Evolutionary conservation across 495 filamentous ascomycete genomes (phyloP).

Genomic region (Geopyxis carbonaria): DNA sequence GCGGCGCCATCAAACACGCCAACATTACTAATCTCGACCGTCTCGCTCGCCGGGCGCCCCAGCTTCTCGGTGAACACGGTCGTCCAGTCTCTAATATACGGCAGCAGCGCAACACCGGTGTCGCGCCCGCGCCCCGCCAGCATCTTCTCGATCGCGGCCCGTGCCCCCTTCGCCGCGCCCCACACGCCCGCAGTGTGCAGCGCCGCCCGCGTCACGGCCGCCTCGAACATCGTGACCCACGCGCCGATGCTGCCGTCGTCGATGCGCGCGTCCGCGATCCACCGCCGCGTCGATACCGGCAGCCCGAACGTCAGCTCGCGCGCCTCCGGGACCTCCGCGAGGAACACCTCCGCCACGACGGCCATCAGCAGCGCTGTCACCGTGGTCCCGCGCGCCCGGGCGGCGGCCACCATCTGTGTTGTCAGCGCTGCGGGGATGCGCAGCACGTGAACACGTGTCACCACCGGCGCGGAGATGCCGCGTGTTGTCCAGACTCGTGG

Average conservation of each 20-base stretch:
- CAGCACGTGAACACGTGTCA: too few relatives aligned
- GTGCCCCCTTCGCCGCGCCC: constrained; percentile 27
- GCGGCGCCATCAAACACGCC: too few relatives aligned
- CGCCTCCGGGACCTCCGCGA: too few relatives aligned
- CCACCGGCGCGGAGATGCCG: too few relatives aligned
- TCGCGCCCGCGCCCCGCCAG: constrained; percentile 27
- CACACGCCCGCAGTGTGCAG: constrained; percentile 22
- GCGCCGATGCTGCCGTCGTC: constrained; percentile 29
- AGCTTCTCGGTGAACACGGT: constrained; percentile 26
- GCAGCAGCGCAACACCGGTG: constrained; percentile 26
- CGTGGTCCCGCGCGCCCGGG: too few relatives aligned
- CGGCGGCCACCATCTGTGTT: too few relatives aligned
- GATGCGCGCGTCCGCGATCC: constrained; percentile 23
- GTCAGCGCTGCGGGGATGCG: too few relatives aligned
- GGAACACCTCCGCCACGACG: too few relatives aligned
- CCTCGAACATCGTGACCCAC: too few relatives aligned
- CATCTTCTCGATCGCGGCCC: constrained; percentile 21
- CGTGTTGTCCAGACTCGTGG: constrained; percentile 17
- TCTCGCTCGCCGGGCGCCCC: constrained; percentile 24
- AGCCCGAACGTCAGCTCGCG: too few relatives aligned
- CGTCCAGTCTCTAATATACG: constrained; percentile 27
- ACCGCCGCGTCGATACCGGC: constrained; percentile 26
- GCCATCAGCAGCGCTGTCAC: too few relatives aligned
- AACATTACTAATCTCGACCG: constrained; percentile 34
- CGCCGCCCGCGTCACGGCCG: too few relatives aligned